Conservation (phyloP, 176 grass and related monocot genomes). For the Carex myosuroides region DNA sequence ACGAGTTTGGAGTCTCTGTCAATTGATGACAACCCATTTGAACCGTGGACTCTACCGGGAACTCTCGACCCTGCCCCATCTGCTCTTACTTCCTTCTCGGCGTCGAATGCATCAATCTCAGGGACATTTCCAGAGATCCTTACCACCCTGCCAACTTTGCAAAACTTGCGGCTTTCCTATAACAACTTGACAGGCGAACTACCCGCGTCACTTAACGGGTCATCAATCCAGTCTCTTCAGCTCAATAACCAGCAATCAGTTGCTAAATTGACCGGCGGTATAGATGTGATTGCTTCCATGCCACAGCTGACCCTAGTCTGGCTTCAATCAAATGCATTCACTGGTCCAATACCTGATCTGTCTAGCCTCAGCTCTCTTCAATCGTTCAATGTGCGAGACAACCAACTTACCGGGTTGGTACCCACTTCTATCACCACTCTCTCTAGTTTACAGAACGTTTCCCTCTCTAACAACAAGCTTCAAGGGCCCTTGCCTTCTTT, state of each 20-base stretch:
- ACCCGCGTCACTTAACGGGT: constrained; percentile 27
- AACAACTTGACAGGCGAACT: constrained; percentile 52
- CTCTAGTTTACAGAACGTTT: constrained; percentile 27
- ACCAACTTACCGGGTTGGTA: constrained; percentile 56
- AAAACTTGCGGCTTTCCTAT: constrained; percentile 50
- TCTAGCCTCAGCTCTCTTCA: constrained; percentile 37
- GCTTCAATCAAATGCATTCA: constrained; percentile 79
- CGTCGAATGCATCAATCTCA: constrained; percentile 42
- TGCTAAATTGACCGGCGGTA: constrained; percentile 44
- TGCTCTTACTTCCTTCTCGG: constrained; percentile 42
- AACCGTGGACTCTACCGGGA: constrained; percentile 39
- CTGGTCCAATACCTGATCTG: constrained; percentile 59
- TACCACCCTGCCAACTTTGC: constrained; percentile 34
- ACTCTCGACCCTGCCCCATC: constrained; percentile 8
- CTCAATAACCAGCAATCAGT: constrained; percentile 64
- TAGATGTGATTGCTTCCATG: constrained; percentile 48
- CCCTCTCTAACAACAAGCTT: constrained; percentile 64
- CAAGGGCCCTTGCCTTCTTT: constrained; percentile 57
- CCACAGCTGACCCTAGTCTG: constrained; percentile 40
- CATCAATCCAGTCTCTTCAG: constrained; percentile 42
- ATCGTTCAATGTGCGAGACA: constrained; percentile 69
- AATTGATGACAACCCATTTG: constrained; percentile 47
- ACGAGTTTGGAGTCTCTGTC: constrained; percentile 31
- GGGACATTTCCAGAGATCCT: constrained; percentile 51
- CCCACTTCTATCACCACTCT: constrained; percentile 36